Conservation (phyloP, 306 rosid genomes). For the Cajanus cajan region DNA sequence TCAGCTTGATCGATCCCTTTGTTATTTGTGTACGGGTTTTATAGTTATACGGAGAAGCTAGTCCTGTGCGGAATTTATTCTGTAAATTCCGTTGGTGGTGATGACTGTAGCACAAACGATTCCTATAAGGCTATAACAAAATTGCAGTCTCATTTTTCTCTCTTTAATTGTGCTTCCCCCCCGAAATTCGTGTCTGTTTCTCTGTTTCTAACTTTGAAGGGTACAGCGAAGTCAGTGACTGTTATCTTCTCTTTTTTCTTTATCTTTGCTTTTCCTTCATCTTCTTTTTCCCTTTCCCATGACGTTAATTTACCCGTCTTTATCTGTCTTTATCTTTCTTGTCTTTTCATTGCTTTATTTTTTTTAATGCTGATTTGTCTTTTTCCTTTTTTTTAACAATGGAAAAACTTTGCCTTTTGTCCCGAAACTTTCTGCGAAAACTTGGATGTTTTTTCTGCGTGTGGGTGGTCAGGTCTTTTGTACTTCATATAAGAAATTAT, state of each 20-base stretch:
- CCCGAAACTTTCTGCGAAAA: conserved; percentile 12
- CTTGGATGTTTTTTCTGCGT: neutral
- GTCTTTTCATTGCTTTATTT: conserved; percentile 20
- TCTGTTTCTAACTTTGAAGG: conserved; percentile 23
- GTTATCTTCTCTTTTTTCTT: conserved; percentile 12
- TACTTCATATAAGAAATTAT: neutral
- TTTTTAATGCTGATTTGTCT: conserved; percentile 28
- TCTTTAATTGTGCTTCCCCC: conserved; percentile 6
- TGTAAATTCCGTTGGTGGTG: conserved; percentile 34
- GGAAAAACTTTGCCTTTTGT: conserved; percentile 30
- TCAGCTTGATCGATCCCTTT: neutral
- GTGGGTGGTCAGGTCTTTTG: neutral
- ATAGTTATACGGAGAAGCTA: conserved; percentile 24
- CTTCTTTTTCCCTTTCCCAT: neutral
- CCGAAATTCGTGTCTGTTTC: conserved; percentile 41
- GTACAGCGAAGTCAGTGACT: conserved; percentile 31
- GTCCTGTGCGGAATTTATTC: conserved; percentile 8
- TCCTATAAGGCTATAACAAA: conserved; percentile 29
- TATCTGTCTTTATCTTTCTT: conserved; percentile 26
- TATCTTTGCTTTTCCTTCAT: neutral
- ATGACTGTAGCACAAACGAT: conserved; percentile 20
- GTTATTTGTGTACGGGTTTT: conserved; percentile 42
- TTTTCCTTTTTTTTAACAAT: conserved; percentile 22
- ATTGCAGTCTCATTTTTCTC: conserved; percentile 22
- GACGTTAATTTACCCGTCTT: conserved; percentile 25